These are phyloP conservation scores for Curvularia eragrostidis DNA, from an alignment of 2,329 filamentous ascomycete genomes.

Conservation along the genomic window DNA sequence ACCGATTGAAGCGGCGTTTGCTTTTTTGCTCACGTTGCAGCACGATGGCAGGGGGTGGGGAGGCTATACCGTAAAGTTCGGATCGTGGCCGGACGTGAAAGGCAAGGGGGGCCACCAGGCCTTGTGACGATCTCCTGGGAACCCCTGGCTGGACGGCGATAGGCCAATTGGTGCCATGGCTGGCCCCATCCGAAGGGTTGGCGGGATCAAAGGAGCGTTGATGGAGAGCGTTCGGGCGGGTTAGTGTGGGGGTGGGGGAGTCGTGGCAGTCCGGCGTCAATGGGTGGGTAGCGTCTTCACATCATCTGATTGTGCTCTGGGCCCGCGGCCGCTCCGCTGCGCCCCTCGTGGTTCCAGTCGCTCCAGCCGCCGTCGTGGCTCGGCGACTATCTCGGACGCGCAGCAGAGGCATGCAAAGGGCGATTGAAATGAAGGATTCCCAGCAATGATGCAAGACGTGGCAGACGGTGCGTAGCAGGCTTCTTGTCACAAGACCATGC, in stretches of 20 bases:
- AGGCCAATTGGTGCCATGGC: constrained; percentile 41
- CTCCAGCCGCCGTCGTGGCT: constrained; percentile 15
- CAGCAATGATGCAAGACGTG: constrained; percentile 43
- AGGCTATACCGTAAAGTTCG: constrained; percentile 35
- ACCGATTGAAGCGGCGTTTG: constrained; percentile 39
- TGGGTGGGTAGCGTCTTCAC: constrained; percentile 30
- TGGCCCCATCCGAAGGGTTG: constrained; percentile 43
- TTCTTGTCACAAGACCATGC: constrained; percentile 37
- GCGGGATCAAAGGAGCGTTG: constrained; percentile 43
- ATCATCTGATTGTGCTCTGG: constrained; percentile 44
- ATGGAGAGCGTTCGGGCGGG: constrained; percentile 39
- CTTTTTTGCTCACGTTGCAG: constrained; percentile 41
- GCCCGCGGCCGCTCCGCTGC: constrained; percentile 10
- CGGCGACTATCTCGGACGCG: constrained; percentile 24
- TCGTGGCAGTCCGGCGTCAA: constrained; percentile 26
- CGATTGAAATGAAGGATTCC: constrained; percentile 24
- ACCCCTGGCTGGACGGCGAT: constrained; percentile 32
- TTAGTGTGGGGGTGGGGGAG: constrained; percentile 50
- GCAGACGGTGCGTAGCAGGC: constrained; percentile 31
- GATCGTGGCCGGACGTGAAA: constrained; percentile 44
- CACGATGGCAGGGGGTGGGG: constrained; percentile 30
- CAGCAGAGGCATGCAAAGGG: constrained; percentile 32
- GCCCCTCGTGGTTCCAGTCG: constrained; percentile 43
- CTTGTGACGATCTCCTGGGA: constrained; percentile 48
- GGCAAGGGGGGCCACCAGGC: constrained; percentile 38